phyloP scores from a whole-genome alignment of 805 yeast species.

The Jamesozyma lodderae region DNA sequence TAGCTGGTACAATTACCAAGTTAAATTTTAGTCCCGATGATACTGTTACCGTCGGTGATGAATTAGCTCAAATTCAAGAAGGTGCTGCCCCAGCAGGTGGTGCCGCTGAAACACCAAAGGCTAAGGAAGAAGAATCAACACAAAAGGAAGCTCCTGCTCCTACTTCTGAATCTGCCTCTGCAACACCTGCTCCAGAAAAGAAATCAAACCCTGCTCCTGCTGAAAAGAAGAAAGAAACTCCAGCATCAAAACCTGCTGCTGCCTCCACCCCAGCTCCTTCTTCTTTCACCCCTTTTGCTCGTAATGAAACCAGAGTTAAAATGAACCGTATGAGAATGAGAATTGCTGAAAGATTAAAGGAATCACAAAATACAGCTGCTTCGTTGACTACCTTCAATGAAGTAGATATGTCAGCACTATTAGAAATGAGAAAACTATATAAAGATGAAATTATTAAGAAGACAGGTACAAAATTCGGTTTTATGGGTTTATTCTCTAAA shows the following conservation, averaged over 20 bases:
- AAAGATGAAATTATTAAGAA: conserved; percentile 93
- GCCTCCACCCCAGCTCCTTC: conserved; percentile 27
- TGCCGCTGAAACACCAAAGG: conserved; percentile 33
- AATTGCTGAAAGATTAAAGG: conserved; percentile 98
- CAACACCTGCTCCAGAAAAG: conserved; percentile 28
- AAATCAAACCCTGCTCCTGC: conserved; percentile 17
- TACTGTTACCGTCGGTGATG: conserved; percentile 94
- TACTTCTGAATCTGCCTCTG: conserved; percentile 32
- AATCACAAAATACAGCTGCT: conserved; percentile 98
- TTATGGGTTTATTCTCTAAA: conserved; percentile 97
- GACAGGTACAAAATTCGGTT: conserved; percentile 91
- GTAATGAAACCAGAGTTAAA: conserved; percentile 86
- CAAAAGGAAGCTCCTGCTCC: conserved; percentile 22
- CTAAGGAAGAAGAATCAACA: conserved; percentile 12
- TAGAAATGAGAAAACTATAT: conserved; percentile 92
- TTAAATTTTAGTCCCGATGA: conserved; percentile 76
- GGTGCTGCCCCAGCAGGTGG: conserved; percentile 52
- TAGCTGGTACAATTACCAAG: conserved; percentile 82
- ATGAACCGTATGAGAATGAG: conserved; percentile 99
- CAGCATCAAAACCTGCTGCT: conserved; percentile 20
- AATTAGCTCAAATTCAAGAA: conserved; percentile 75
- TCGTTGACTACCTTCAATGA: conserved; percentile 96
- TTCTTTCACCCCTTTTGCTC: conserved; percentile 49
- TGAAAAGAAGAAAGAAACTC: conserved; percentile 27
- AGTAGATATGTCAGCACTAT: conserved; percentile 86